Base-by-base conservation (phyloP, 805 yeast species). In the Grigorovia humatica region DNA sequence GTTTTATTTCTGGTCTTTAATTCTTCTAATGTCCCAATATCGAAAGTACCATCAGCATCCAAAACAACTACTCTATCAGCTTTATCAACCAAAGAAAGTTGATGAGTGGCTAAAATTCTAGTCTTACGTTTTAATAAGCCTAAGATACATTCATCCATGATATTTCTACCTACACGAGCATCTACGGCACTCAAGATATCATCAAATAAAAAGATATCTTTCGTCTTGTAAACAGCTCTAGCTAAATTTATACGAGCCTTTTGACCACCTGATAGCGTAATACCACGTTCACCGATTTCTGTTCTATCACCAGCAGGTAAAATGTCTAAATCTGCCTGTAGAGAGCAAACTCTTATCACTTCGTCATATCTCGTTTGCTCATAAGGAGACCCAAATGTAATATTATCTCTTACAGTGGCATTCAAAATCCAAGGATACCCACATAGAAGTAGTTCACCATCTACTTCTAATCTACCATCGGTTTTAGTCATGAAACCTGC, bases 221-320 rank as follows among this genome's bases (percentile, higher is more conserved):
- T 76, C 29, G 80, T 74, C 13, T 82, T 79, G 61, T 87, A 87
- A 2, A 85, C 88, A 1, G 91, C 84, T 63, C 95, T 75, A 3
- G 95, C 95, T 54, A 87, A 69, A 61, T 80, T 79, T 50, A 87
- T 77, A 65, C 95, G 77, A 0, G 95, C 91, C 70, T 87, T 87
- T 65, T 87, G 95, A 49, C 95, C 95, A 51, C 95, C 95, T n/a
- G 91, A 83, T 44, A 87, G 69, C 0, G 93, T 85, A 47, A 87
- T 81, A 60, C 95, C 95, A 64, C 87, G 76, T 64, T 87, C 95
- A 55, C 95, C 95, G 58, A 87, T 85, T 64, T 85, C 86, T 0
- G 95, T 85, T 50, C 67, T 60, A 59, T 88, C 95, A 32, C 91
- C 91, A 42, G 82, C 88, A 9, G 85, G 84, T 38, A 88, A 68